phyloP scores from a whole-genome alignment of 495 filamentous ascomycete species.

The Cercophora samala region DNA sequence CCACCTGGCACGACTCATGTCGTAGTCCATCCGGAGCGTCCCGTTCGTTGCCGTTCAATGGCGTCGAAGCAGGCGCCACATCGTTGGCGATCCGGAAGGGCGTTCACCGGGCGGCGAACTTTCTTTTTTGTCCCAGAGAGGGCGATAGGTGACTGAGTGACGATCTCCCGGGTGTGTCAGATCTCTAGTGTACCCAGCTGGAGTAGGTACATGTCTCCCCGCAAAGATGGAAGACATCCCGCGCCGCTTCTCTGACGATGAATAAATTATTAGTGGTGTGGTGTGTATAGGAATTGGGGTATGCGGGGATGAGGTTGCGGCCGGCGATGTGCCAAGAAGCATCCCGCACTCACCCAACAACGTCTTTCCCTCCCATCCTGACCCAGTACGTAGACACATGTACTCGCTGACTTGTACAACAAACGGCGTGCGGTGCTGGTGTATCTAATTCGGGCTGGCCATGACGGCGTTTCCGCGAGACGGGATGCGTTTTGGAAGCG shows the following conservation, averaged over 20 bases:
- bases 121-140: neutral
- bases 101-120: slow-evolving; percentile 9
- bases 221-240: neutral
- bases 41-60: slow-evolving; percentile 11
- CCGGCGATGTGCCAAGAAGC: neutral
- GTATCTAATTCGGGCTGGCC: neutral
- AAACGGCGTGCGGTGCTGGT: neutral
- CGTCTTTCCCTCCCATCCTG: neutral
- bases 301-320: neutral
- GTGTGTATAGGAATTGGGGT: neutral
- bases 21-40: slow-evolving; percentile 6
- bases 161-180: slow-evolving; percentile 11
- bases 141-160: neutral
- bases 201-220: neutral
- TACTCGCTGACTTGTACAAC: neutral
- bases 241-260: neutral
- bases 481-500: neutral
- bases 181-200: neutral
- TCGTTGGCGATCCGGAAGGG: slow-evolving; percentile 10
- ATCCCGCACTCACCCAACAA: neutral
- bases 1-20: slow-evolving; percentile 7
- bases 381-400: neutral
- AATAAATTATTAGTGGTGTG: neutral
- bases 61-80: slow-evolving; percentile 8
- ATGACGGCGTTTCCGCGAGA: neutral